These are phyloP conservation scores for Fomitopsis serialis DNA, from an alignment of 768 basidiomycete species.

Conservation along the genomic window DNA sequence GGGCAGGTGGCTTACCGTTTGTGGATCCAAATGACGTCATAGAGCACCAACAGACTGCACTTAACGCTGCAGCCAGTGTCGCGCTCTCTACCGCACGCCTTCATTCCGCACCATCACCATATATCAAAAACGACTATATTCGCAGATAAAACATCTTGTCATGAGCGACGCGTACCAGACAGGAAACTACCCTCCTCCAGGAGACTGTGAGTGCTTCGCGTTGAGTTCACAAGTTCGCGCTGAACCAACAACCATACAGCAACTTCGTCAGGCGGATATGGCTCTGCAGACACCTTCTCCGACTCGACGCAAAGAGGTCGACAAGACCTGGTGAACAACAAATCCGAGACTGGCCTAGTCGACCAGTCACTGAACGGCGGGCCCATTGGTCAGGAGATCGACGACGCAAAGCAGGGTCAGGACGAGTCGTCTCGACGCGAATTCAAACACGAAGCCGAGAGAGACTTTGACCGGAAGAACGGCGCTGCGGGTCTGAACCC, in stretches of 20 bases:
- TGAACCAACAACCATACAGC: conserved; percentile 7
- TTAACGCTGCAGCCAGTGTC: too few relatives aligned
- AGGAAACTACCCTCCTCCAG: conserved; percentile 18
- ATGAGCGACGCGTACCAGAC: conserved; percentile 14
- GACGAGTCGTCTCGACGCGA: conserved; percentile 17
- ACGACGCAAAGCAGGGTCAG: conserved; percentile 23
- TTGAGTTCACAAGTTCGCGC: neutral
- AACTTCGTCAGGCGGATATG: conserved; percentile 25
- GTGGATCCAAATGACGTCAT: too few relatives aligned
- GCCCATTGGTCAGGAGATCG: conserved; percentile 14
- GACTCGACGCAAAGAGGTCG: conserved; percentile 13
- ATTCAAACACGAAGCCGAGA: conserved; percentile 17
- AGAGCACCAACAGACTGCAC: too few relatives aligned
- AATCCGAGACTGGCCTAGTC: conserved; percentile 12
- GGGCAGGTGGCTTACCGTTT: too few relatives aligned
- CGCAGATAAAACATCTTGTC: neutral
- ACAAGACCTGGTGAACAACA: neutral
- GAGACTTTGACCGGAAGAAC: conserved; percentile 15
- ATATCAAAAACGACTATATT: too few relatives aligned
- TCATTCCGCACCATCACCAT: too few relatives aligned
- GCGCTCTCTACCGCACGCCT: too few relatives aligned
- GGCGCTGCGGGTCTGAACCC: conserved; percentile 14
- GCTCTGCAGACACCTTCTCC: conserved; percentile 14
- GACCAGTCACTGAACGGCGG: conserved; percentile 21
- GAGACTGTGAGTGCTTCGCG: conserved; percentile 20